Percentiles rank a stretch among this genome's conserved stretches.
phyloP scores from a whole-genome alignment of 129 eudicot species.

The Pittosporum tobira region DNA sequence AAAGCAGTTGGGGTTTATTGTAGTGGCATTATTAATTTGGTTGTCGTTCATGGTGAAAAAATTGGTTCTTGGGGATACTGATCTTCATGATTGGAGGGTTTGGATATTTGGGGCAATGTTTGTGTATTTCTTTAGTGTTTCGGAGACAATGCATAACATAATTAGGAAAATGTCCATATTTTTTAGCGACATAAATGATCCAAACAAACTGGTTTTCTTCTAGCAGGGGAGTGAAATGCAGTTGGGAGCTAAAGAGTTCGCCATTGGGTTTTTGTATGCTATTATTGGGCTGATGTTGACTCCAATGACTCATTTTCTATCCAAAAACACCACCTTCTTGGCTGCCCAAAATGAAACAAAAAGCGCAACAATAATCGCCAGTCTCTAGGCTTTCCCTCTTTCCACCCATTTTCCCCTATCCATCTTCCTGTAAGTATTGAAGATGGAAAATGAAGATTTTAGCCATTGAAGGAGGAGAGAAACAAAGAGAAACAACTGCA shows the following conservation, averaged over 20 bases:
- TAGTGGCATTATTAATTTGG: constrained; percentile 26
- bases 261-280: constrained; percentile 63
- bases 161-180: too few relatives aligned
- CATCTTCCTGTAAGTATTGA: too few relatives aligned
- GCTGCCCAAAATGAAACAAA: too few relatives aligned
- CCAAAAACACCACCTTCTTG: too few relatives aligned
- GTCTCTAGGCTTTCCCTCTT: too few relatives aligned
- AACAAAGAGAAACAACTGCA: too few relatives aligned
- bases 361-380: too few relatives aligned
- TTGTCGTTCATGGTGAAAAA: constrained; percentile 47
- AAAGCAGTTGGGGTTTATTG: constrained; percentile 27
- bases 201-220: constrained; percentile 50
- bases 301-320: constrained; percentile 49
- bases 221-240: constrained; percentile 89
- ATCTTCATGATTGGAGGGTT: constrained; percentile 47
- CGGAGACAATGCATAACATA: constrained; percentile 83
- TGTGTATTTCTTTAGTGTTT: constrained; percentile 81
- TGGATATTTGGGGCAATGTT: constrained; percentile 64
- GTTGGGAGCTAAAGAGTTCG: constrained; percentile 73
- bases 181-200: constrained; percentile 55
- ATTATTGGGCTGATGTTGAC: constrained; percentile 77
- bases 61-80: too few relatives aligned
- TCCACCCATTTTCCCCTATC: too few relatives aligned
- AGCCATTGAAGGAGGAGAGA: too few relatives aligned
- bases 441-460: too few relatives aligned